Evolutionary conservation across 306 rosid species (phyloP).

Genomic region (Delonix regia): DNA sequence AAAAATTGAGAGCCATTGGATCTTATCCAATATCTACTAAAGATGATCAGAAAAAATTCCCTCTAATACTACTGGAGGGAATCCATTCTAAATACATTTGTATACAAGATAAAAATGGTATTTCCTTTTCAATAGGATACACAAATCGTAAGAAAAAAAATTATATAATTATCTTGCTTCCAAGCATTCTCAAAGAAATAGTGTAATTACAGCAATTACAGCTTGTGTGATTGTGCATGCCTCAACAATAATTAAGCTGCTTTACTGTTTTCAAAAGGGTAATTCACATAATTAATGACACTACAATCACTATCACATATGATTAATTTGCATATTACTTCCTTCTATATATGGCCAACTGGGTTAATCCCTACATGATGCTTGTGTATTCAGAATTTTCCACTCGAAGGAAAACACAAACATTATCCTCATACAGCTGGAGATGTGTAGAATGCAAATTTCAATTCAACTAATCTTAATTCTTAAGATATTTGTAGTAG

Average conservation of each 20-base stretch:
- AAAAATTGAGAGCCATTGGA: too few relatives aligned
- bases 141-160: slow-evolving; percentile 4
- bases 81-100: too few relatives aligned
- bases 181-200: slow-evolving; percentile 18
- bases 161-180: slow-evolving; percentile 17
- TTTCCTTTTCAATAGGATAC: not conserved
- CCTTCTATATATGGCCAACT: not conserved
- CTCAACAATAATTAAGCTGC: not conserved
- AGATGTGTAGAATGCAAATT: not conserved
- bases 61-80: too few relatives aligned
- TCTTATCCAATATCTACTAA: too few relatives aligned
- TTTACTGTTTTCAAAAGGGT: not conserved
- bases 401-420: slow-evolving; percentile 6
- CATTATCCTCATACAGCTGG: not conserved
- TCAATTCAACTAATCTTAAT: not conserved
- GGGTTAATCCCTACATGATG: not conserved
- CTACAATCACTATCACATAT: not conserved
- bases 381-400: slow-evolving; percentile 1
- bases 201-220: slow-evolving; percentile 22
- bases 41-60: too few relatives aligned
- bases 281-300: not conserved
- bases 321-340: not conserved
- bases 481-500: slow-evolving; percentile 5
- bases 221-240: slow-evolving; percentile 7
- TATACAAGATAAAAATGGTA: not conserved